phyloP scores from a whole-genome alignment of 495 filamentous ascomycete genomes.

The Podospora tetraspora region DNA sequence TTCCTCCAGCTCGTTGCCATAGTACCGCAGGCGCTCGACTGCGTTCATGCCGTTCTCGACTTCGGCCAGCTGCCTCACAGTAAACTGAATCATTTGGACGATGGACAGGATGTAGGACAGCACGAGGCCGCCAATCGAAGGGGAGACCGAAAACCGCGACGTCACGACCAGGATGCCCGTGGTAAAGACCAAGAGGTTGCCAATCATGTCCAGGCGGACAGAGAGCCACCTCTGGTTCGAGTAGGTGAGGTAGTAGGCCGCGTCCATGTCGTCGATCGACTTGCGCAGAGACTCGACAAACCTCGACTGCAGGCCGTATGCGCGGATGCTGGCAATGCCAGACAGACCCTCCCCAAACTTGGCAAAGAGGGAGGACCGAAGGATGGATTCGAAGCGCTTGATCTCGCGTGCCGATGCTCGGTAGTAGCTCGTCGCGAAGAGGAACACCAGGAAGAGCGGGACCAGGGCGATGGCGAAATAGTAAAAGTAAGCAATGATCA shows the following conservation, averaged over 20 bases:
- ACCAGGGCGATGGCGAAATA: constrained; percentile 89
- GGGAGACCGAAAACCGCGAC: constrained; percentile 79
- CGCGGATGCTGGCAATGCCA: constrained; percentile 77
- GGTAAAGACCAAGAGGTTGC: constrained; percentile 75
- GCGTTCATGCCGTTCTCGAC: constrained; percentile 98
- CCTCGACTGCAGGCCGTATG: constrained; percentile 71
- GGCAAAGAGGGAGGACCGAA: constrained; percentile 84
- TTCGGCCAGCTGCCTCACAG: constrained; percentile 88
- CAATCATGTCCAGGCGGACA: constrained; percentile 75
- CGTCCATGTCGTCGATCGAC: constrained; percentile 84
- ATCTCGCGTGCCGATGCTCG: constrained; percentile 86
- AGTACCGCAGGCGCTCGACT: constrained; percentile 89
- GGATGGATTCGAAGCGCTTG: constrained; percentile 85
- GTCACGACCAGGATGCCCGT: constrained; percentile 89
- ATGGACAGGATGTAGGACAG: constrained; percentile 89
- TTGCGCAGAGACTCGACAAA: constrained; percentile 64
- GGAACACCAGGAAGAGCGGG: constrained; percentile 72
- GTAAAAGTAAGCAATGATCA: constrained; percentile 90
- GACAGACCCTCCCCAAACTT: constrained; percentile 84
- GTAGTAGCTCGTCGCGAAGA: constrained; percentile 83
- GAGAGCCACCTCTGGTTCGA: constrained; percentile 91
- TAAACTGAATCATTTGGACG: constrained; percentile 95
- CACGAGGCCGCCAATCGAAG: constrained; percentile 80
- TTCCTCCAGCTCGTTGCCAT: constrained; percentile 79
- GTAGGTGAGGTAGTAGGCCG: constrained; percentile 90